Evolutionary conservation across 2,329 filamentous ascomycete species (phyloP).

Genomic region (Phyllachora maydis): DNA sequence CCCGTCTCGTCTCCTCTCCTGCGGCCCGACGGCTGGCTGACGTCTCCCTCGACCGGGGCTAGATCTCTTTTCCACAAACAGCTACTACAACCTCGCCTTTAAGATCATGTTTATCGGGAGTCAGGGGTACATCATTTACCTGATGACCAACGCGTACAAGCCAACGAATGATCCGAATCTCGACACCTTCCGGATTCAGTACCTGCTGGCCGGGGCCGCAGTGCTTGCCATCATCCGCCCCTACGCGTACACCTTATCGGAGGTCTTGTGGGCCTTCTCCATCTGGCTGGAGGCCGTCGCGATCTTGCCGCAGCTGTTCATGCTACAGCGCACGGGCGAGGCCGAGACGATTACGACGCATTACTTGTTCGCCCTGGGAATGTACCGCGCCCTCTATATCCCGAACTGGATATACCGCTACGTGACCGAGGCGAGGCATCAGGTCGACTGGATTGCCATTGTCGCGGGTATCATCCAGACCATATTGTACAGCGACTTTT

Average conservation of each 20-base stretch:
- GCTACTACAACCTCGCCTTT: slow-evolving; percentile 83
- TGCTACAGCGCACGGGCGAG: slow-evolving; percentile 93
- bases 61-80: slow-evolving; percentile 75
- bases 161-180: slow-evolving; percentile 92
- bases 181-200: slow-evolving; percentile 94
- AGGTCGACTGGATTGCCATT: slow-evolving; percentile 68
- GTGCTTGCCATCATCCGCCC: slow-evolving; percentile 67
- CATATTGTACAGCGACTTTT: slow-evolving; percentile 93
- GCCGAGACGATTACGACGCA: slow-evolving; percentile 99
- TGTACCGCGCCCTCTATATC: slow-evolving; percentile 88
- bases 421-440: slow-evolving; percentile 50
- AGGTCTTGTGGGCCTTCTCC: slow-evolving; percentile 93
- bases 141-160: slow-evolving; percentile 96
- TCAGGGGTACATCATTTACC: slow-evolving; percentile 86
- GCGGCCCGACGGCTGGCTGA: too few relatives aligned
- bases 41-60: too few relatives aligned
- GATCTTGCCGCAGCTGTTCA: slow-evolving; percentile 92
- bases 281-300: slow-evolving; percentile 97
- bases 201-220: slow-evolving; percentile 65
- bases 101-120: slow-evolving; percentile 87
- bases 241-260: slow-evolving; percentile 60
- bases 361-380: slow-evolving; percentile 83
- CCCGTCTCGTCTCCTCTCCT: too few relatives aligned
- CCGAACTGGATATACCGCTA: slow-evolving; percentile 97
- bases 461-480: slow-evolving; percentile 85